These are phyloP conservation scores for Aspergillus bridgeri DNA, from an alignment of 495 filamentous ascomycete species.

Conservation along the genomic window DNA sequence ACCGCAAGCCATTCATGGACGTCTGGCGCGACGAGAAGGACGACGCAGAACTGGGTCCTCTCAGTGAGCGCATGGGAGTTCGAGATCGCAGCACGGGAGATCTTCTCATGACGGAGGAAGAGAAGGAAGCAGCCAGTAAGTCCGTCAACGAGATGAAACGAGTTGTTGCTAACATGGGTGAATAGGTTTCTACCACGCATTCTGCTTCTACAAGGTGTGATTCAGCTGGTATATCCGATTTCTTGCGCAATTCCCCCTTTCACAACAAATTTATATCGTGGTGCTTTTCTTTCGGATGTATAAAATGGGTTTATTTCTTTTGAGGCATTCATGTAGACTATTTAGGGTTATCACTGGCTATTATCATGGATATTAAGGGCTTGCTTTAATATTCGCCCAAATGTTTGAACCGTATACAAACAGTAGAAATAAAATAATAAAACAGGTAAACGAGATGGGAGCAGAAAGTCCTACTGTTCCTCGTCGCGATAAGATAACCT, in stretches of 20 bases:
- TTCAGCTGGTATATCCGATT: background rate
- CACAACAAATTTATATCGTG: too few relatives aligned
- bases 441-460: too few relatives aligned
- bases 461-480: too few relatives aligned
- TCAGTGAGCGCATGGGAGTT: constrained; percentile 94
- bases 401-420: too few relatives aligned
- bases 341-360: too few relatives aligned
- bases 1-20: constrained; percentile 82
- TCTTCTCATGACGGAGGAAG: constrained; percentile 68
- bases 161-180: constrained; percentile 9
- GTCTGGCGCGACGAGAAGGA: constrained; percentile 89
- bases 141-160: constrained; percentile 1
- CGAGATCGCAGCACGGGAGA: constrained; percentile 63
- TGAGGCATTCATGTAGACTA: too few relatives aligned
- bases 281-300: background rate
- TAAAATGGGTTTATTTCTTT: background rate
- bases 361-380: too few relatives aligned
- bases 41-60: constrained; percentile 67
- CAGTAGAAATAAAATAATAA: too few relatives aligned
- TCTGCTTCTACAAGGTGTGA: constrained; percentile 89
- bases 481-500: too few relatives aligned
- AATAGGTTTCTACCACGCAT: constrained; percentile 77
- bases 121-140: constrained; percentile 81
- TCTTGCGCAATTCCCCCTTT: too few relatives aligned
- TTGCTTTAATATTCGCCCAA: too few relatives aligned